Conservation (phyloP, 805 yeast species). For the Saturnispora saitoi region DNA sequence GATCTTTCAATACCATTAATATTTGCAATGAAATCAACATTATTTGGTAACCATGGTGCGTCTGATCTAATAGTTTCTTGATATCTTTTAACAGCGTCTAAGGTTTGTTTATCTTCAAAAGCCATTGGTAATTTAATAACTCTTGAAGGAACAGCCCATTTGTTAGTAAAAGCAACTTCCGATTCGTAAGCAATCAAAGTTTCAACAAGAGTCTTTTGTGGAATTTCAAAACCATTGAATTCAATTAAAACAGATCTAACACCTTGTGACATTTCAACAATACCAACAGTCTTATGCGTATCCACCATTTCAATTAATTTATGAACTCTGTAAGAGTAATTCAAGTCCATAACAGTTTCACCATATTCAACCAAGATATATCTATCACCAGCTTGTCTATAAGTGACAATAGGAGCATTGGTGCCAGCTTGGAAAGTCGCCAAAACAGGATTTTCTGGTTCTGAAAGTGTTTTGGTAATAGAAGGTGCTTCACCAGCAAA, state of each 20-base stretch:
- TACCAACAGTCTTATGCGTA: conserved; percentile 60
- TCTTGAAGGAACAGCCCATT: conserved; percentile 83
- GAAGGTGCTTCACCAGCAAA: conserved; percentile 34
- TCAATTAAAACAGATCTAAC: conserved; percentile 91
- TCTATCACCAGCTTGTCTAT: conserved; percentile 96
- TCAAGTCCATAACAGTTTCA: conserved; percentile 76
- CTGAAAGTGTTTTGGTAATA: conserved; percentile 29
- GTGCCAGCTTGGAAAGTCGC: conserved; percentile 38
- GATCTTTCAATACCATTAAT: conserved; percentile 75
- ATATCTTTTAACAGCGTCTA: conserved; percentile 85
- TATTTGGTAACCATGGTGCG: conserved; percentile 98
- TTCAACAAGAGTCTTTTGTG: conserved; percentile 54
- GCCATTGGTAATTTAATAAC: conserved; percentile 88
- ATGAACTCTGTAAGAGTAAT: conserved; percentile 77
- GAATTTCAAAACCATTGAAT: conserved; percentile 53
- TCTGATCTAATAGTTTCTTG: conserved; percentile 85
- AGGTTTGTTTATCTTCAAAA: conserved; percentile 83
- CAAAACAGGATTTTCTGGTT: conserved; percentile 65
- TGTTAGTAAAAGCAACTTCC: conserved; percentile 61
- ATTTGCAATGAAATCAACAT: conserved; percentile 88
- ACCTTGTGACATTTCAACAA: conserved; percentile 95
- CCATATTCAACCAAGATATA: conserved; percentile 91
- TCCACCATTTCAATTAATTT: conserved; percentile 68
- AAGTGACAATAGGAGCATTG: conserved; percentile 61
- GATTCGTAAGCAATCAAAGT: conserved; percentile 67